These are phyloP conservation scores for Scheffersomyces ergatensis DNA, from an alignment of 805 yeast species.

Conservation along the genomic window DNA sequence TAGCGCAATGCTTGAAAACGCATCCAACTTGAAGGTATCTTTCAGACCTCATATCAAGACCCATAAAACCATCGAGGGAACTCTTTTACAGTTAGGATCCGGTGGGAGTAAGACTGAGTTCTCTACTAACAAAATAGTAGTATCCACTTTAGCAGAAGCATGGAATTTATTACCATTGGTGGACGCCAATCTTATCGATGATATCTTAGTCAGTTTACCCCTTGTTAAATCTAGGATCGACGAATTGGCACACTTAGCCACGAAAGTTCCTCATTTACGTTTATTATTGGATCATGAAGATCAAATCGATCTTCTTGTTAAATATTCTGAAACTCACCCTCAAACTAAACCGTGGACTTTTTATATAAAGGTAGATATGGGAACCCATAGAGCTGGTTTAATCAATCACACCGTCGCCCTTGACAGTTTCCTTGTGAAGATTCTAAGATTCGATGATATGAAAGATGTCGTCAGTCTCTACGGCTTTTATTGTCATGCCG, in stretches of 20 bases:
- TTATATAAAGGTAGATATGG: slow-evolving; percentile 68
- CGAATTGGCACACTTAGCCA: slow-evolving; percentile 46
- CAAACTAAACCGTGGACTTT: slow-evolving; percentile 51
- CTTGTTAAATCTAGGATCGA: slow-evolving; percentile 45
- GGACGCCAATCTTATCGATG: slow-evolving; percentile 30
- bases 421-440: slow-evolving; percentile 28
- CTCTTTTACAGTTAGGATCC: slow-evolving; percentile 47
- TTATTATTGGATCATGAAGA: slow-evolving; percentile 60
- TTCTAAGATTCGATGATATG: slow-evolving; percentile 20
- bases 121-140: slow-evolving; percentile 57
- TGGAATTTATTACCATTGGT: slow-evolving; percentile 47
- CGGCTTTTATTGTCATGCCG: slow-evolving; percentile 81
- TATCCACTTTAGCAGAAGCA: slow-evolving; percentile 69
- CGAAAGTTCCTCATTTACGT: slow-evolving; percentile 43
- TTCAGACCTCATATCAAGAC: slow-evolving; percentile 79
- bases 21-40: slow-evolving; percentile 32
- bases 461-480: slow-evolving; percentile 40
- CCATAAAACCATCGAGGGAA: slow-evolving; percentile 65
- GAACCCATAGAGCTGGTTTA: slow-evolving; percentile 69
- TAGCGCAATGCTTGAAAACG: slow-evolving; percentile 46
- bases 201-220: slow-evolving; percentile 38
- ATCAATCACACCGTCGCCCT: slow-evolving; percentile 30
- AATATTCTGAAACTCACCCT: slow-evolving; percentile 26
- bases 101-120: slow-evolving; percentile 33
- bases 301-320: slow-evolving; percentile 50